A percentile compares a stretch with the other conserved stretches of the same genome.
Conservation (phyloP, 768 basidiomycete species). For the Galerina sulciceps region DNA sequence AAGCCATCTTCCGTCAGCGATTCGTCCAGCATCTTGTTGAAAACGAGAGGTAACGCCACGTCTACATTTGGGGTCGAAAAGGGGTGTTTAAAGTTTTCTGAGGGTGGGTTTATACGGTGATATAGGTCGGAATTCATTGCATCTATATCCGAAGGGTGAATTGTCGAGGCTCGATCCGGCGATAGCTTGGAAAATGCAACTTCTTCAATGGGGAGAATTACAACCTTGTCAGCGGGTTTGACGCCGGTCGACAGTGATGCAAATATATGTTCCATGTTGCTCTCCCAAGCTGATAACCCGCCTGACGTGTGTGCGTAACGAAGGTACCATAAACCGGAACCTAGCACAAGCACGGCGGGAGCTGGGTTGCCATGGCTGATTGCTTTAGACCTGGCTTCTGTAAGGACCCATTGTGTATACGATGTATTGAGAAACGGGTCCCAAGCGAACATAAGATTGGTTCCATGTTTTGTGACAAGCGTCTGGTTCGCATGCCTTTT, state of each 20-base stretch:
- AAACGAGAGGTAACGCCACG: constrained; percentile 71
- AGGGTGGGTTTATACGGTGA: constrained; percentile 60
- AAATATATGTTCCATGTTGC: constrained; percentile 71
- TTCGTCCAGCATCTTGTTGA: constrained; percentile 79
- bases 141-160: constrained; percentile 80
- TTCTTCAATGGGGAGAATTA: constrained; percentile 80
- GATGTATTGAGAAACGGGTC: constrained; percentile 87
- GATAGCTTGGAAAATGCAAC: constrained; percentile 70
- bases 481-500: constrained; percentile 73
- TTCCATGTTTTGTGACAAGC: constrained; percentile 48
- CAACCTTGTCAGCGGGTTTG: constrained; percentile 69
- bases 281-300: constrained; percentile 79
- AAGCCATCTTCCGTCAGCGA: constrained; percentile 84
- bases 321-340: constrained; percentile 90
- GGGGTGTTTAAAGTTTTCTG: constrained; percentile 7
- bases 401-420: constrained; percentile 49
- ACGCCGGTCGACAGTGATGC: constrained; percentile 42
- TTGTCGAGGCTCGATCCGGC: constrained; percentile 62
- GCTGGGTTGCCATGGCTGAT: constrained; percentile 14
- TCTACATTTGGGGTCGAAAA: constrained; percentile 21
- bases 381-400: constrained; percentile 1
- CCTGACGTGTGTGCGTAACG: constrained; percentile 74
- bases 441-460: constrained; percentile 70
- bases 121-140: constrained; percentile 89
- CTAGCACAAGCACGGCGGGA: constrained; percentile 77